Base-by-base conservation (phyloP, 768 basidiomycete species). In the Boletus edulis region DNA sequence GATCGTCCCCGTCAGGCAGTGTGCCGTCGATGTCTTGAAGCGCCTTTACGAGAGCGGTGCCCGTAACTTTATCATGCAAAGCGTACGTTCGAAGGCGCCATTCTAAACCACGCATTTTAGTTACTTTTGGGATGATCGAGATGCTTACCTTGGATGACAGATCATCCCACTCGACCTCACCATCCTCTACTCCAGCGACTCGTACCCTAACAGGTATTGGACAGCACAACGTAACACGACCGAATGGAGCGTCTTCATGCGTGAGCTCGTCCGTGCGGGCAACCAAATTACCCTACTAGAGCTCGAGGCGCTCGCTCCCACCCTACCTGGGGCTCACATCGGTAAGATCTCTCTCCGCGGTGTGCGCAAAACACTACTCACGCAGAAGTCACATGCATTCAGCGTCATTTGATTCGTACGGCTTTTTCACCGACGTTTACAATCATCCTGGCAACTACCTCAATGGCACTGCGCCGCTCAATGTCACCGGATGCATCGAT, bases 51-150 rank as follows among this genome's bases (percentile, higher is more conserved):
- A 76, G 12, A 76, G 68, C 46, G 86, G 86, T 6, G 85, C 83
- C 4, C 74, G 85, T 43, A 85, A 87, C 61, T 86, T 87, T 62
- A 66, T 87, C 47, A 83, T 87, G 73, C 83, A 85, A 58, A 87
- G 86, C 59, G 86, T 85, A 56, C 68, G 81, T 51, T 27, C 24
- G 24, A 24, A 24, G 5, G 24, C 24, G 8, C 27, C 27, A 29
- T 29, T 9, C 24, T 24, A 24, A 24, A 24, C 24, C 24, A 5
- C 24, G 24, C 24, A 24, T 24, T 29, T 9, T 9, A 29, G 27
- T 29, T 29, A 29, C 27, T 29, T 6, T 9, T 8, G 27, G 27
- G 27, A 2, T 29, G 8, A 29, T 29, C 9, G 27, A 1, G 4
- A 5, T 17, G 13, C 27, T 43, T 14, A 45, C 44, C 11, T 18